phyloP scores from a whole-genome alignment of 2,329 filamentous ascomycete genomes.

The Coniosporium tulheliwenetii region DNA sequence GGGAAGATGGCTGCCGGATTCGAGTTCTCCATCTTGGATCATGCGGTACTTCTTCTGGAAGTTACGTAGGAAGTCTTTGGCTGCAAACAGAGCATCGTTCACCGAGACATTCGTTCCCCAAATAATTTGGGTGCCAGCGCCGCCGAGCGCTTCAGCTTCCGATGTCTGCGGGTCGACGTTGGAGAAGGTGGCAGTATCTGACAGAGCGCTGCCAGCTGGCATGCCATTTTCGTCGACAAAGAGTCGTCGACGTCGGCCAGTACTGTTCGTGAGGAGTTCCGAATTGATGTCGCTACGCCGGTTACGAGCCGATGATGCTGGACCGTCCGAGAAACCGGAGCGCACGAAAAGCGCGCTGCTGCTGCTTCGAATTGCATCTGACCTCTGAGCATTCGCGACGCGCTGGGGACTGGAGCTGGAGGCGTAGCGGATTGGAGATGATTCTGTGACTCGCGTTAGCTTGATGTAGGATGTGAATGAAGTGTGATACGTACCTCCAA shows the following conservation, averaged over 20 bases:
- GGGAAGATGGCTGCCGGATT: conserved; percentile 44
- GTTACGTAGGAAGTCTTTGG: conserved; percentile 85
- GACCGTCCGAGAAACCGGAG: conserved; percentile 30
- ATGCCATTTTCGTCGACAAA: conserved; percentile 51
- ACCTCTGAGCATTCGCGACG: conserved; percentile 35
- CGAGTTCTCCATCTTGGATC: conserved; percentile 71
- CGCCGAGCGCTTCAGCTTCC: conserved; percentile 77
- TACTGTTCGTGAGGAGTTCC: conserved; percentile 44
- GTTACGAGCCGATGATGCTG: conserved; percentile 40
- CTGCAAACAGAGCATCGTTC: conserved; percentile 68
- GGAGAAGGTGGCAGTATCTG: conserved; percentile 48
- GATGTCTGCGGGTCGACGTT: conserved; percentile 71
- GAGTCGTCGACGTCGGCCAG: conserved; percentile 36
- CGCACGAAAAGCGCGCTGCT: conserved; percentile 78
- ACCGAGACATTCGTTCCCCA: conserved; percentile 98
- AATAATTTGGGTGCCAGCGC: conserved; percentile 66
- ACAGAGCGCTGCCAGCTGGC: conserved; percentile 35
- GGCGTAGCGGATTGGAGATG: conserved; percentile 82
- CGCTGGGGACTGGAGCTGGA: conserved; percentile 77
- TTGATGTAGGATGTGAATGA: neutral
- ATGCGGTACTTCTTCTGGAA: conserved; percentile 90
- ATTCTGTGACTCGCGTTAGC: conserved; percentile 42
- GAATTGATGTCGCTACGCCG: conserved; percentile 80
- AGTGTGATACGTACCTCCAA: conserved; percentile 41
- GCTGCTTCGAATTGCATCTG: conserved; percentile 63